Evolutionary conservation across 805 yeast species (phyloP).

Genomic region (Starmerella stigmatis): DNA sequence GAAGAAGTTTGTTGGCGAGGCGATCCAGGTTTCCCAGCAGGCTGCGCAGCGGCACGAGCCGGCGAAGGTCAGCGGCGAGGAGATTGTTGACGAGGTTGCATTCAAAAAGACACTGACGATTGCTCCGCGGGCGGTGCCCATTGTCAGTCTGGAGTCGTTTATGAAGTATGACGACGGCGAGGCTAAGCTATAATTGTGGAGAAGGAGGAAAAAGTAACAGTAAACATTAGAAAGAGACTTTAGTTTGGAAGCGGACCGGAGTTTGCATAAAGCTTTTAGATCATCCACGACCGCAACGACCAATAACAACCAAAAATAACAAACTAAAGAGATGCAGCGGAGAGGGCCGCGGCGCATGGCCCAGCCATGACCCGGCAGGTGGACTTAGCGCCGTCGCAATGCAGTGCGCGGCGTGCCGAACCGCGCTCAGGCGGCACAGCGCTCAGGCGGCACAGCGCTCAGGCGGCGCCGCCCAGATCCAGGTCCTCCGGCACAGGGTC

Average conservation of each 20-base stretch:
- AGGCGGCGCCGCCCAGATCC: slow-evolving; percentile 14
- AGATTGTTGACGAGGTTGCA: slow-evolving; percentile 4
- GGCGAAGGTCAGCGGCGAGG: slow-evolving; percentile 6
- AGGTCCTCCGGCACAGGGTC: slow-evolving; percentile 24
- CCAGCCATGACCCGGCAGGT: no score
- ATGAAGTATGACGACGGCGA: slow-evolving; percentile 13
- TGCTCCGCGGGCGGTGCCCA: slow-evolving; percentile 12
- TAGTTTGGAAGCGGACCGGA: background rate
- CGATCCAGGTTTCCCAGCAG: slow-evolving; percentile 7
- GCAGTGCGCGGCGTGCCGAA: no score
- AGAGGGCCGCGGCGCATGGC: no score
- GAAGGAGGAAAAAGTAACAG: background rate
- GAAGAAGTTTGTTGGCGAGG: slow-evolving; percentile 26
- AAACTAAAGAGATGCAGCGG: no score
- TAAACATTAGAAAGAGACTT: no score
- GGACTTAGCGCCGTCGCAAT: no score
- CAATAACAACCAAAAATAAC: no score
- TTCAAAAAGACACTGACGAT: slow-evolving; percentile 11
- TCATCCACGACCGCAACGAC: no score
- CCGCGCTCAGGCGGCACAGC: no score
- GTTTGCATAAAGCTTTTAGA: no score
- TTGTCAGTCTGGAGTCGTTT: slow-evolving; percentile 5
- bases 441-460: no score
- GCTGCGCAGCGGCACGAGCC: background rate
- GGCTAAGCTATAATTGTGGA: slow-evolving; percentile 10